Base-by-base conservation (phyloP, 768 basidiomycete species). In the Termitomyces sp. region DNA sequence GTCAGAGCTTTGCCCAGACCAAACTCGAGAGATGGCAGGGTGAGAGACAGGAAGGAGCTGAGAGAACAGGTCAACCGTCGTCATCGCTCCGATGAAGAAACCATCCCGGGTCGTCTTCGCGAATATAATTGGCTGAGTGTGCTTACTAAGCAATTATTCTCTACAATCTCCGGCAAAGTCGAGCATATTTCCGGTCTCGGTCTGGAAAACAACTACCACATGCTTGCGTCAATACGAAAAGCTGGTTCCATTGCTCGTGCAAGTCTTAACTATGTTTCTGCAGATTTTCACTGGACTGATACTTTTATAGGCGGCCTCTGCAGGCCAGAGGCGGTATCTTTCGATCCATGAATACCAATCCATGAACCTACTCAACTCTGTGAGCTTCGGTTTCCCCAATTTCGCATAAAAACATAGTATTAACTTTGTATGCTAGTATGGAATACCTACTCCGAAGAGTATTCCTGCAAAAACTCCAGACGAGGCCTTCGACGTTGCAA, bases 261-360 rank as follows among this genome's bases (percentile, higher is more conserved):
- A 78, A 67, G 78, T 76, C 11, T 54, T 40, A 9, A 54, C 40
- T 52, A 61, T 34, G 6, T 15, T 59, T 42, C 51, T 5, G 32
- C 20, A 40, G 36, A 20, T 52, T 43, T 34, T 52, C 12, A 2
- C 62, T 62, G 59, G 32, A 60, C 60, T 69, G 61, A 50, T 34
- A 8, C 34, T 57, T 46, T 57, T 34, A 62, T 68, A 91, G 89
- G 76, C 79, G 73, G 83, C 80, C 68, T 87, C 85, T 84, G 85
- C 86, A 69, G 84, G 87, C 72, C 94, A 96, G 84, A 91, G 83
- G 79, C 92, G 95, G 65, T 91, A 87, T 73, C 86, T 98, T 69
- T 96, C 94, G 31, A 95, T 99, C 69, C 97, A 99, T 77, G 97
- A 99, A 79, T 93, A 97, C 79, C 96, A 98, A 76, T 96, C 95